phyloP scores from a whole-genome alignment of 176 grass and related monocot genomes.

The Eleusine coracana region DNA sequence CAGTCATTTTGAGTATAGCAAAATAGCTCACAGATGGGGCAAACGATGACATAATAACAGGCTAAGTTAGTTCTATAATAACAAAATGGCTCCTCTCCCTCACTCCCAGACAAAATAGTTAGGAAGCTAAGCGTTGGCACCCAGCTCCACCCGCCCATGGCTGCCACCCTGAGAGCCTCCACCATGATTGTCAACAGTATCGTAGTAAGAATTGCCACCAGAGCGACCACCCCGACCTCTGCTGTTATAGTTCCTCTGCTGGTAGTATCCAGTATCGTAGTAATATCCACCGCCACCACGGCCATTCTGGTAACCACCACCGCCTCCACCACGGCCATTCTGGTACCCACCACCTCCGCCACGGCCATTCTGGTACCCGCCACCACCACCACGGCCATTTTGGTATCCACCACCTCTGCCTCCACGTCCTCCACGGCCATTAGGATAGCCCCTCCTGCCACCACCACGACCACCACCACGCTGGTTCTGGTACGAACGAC shows the following conservation, averaged over 20 bases:
- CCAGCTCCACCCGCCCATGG: conserved; percentile 58
- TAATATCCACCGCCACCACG: conserved; percentile 40
- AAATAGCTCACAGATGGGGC: conserved; percentile 48
- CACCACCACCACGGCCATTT: conserved; percentile 39
- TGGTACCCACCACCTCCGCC: not conserved
- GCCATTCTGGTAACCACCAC: conserved; percentile 43
- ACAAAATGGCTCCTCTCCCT: conserved; percentile 58
- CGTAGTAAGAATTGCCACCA: conserved; percentile 46
- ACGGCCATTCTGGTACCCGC: conserved; percentile 48
- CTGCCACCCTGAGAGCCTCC: conserved; percentile 45
- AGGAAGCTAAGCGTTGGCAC: conserved; percentile 50
- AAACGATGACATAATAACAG: conserved; percentile 38
- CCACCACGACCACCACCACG: conserved; percentile 49
- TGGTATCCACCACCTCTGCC: conserved; percentile 57
- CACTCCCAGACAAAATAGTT: conserved; percentile 43
- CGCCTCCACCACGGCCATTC: not conserved
- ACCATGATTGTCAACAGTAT: conserved; percentile 41
- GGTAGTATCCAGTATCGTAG: conserved; percentile 58
- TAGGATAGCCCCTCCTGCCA: conserved; percentile 55
- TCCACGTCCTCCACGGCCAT: conserved; percentile 53
- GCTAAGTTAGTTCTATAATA: conserved; percentile 69
- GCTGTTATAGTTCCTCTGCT: conserved; percentile 58
- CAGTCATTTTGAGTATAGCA: conserved; percentile 44
- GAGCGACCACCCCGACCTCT: conserved; percentile 65
- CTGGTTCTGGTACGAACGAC: conserved; percentile 51